Percentiles rank a stretch among this genome's conserved stretches.
Conservation (phyloP, 2,329 filamentous ascomycete genomes). For the Helotiales sp. region DNA sequence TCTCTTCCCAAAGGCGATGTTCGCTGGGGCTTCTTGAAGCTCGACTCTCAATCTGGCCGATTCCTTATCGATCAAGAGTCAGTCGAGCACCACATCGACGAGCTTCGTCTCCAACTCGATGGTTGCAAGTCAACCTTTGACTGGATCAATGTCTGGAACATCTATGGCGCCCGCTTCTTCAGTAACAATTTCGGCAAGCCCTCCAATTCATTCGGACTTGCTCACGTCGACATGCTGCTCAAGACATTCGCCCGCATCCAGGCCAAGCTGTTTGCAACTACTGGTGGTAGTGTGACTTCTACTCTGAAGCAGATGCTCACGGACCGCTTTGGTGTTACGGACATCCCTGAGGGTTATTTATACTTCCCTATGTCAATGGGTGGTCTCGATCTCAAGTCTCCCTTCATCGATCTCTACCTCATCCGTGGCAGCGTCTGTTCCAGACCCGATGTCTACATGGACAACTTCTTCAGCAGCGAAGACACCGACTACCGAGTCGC, state of each 20-base stretch:
- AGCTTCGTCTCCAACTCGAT: conserved; percentile 58
- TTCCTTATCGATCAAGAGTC: conserved; percentile 59
- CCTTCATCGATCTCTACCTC: conserved; percentile 45
- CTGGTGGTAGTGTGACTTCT: conserved; percentile 49
- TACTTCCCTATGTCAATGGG: conserved; percentile 47
- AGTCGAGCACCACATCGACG: conserved; percentile 59
- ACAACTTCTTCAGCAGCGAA: conserved; percentile 41
- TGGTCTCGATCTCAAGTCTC: conserved; percentile 47
- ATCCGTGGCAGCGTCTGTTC: conserved; percentile 29
- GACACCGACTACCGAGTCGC: conserved; percentile 41
- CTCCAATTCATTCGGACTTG: conserved; percentile 56
- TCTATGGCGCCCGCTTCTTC: conserved; percentile 60
- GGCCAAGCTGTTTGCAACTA: conserved; percentile 50
- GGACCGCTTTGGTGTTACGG: conserved; percentile 50
- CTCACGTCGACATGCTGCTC: conserved; percentile 60
- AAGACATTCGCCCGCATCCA: conserved; percentile 58
- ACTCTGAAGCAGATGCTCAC: conserved; percentile 54
- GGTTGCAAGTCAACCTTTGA: conserved; percentile 59
- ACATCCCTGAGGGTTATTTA: conserved; percentile 47
- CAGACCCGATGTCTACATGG: conserved; percentile 37
- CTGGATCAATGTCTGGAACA: conserved; percentile 64
- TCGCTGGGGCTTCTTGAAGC: conserved; percentile 61
- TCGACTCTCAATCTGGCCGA: conserved; percentile 52
- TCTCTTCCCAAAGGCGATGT: conserved; percentile 57
- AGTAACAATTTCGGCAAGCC: conserved; percentile 60